Percentiles rank a stretch among this genome's conserved stretches.
These are phyloP conservation scores for Talaromyces sp. DNA, from an alignment of 2,329 filamentous ascomycete species.

Conservation along the genomic window DNA sequence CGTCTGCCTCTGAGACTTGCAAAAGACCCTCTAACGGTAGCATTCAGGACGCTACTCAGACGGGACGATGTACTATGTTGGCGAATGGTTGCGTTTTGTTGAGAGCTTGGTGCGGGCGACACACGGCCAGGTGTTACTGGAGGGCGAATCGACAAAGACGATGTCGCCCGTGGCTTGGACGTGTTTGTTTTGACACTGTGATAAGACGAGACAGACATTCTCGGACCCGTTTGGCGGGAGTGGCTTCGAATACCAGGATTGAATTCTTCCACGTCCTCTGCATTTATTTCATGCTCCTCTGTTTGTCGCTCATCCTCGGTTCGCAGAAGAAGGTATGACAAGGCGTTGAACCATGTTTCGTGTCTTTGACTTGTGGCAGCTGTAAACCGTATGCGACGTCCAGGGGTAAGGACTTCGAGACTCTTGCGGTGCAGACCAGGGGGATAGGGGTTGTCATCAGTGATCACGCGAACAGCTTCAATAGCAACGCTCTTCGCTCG, in stretches of 20 bases:
- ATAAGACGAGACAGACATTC: conserved; percentile 69
- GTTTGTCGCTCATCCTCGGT: conserved; percentile 57
- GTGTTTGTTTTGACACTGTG: conserved; percentile 67
- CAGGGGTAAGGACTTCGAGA: conserved; percentile 81
- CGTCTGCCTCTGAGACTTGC: conserved; percentile 42
- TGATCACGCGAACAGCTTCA: conserved; percentile 84
- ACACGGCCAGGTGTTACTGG: conserved; percentile 30
- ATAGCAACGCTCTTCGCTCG: conserved; percentile 86
- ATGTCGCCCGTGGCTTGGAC: conserved; percentile 47
- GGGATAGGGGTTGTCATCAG: conserved; percentile 91
- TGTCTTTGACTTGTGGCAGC: conserved; percentile 89
- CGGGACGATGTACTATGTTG: conserved; percentile 42
- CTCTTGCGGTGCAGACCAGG: conserved; percentile 94
- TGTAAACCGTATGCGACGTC: conserved; percentile 86
- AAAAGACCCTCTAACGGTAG: conserved; percentile 46
- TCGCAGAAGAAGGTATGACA: conserved; percentile 85
- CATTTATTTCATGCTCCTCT: conserved; percentile 52
- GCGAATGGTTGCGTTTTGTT: conserved; percentile 27
- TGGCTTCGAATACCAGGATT: conserved; percentile 60
- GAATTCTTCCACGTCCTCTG: conserved; percentile 69
- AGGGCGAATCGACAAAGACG: conserved; percentile 33
- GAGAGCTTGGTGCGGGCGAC: conserved; percentile 30
- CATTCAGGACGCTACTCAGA: conserved; percentile 43
- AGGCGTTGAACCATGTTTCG: conserved; percentile 97
- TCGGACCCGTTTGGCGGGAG: conserved; percentile 49